Conservation (phyloP, 2,329 filamentous ascomycete genomes). For the Fusarium sp. region DNA sequence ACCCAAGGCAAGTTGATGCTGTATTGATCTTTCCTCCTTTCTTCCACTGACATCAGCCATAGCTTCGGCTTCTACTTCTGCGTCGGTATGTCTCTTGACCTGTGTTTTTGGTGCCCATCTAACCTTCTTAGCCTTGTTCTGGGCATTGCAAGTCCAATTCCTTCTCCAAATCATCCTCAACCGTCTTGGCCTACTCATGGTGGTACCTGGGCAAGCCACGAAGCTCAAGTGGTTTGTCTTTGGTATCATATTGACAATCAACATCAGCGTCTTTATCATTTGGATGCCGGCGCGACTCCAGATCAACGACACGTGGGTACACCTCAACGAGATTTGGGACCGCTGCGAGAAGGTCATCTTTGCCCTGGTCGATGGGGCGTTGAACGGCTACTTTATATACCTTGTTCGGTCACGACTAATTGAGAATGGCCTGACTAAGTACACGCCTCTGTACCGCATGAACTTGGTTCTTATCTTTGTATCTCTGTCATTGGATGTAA, state of each 20-base stretch:
- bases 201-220: conserved; percentile 50
- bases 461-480: conserved; percentile 44
- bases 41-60: background rate
- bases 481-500: conserved; percentile 44
- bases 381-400: conserved; percentile 65
- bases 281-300: conserved; percentile 66
- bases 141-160: conserved; percentile 61
- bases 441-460: conserved; percentile 55
- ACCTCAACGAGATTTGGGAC: conserved; percentile 64
- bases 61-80: conserved; percentile 42
- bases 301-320: conserved; percentile 54
- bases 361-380: conserved; percentile 57
- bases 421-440: conserved; percentile 61
- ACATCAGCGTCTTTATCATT: conserved; percentile 64
- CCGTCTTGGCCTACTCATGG: conserved; percentile 60
- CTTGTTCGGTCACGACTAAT: conserved; percentile 59
- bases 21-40: rapidly evolving
- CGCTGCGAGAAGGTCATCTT: conserved; percentile 64
- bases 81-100: conserved; percentile 23
- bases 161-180: conserved; percentile 68
- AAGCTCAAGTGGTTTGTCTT: conserved; percentile 59
- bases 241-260: conserved; percentile 59
- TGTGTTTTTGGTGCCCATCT: rapidly evolving
- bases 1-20: conserved; percentile 28
- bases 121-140: conserved; percentile 35